A percentile compares a stretch with the other conserved stretches of the same genome.
phyloP scores from a whole-genome alignment of 2,329 filamentous ascomycete species.

The Penicillium sp. region DNA sequence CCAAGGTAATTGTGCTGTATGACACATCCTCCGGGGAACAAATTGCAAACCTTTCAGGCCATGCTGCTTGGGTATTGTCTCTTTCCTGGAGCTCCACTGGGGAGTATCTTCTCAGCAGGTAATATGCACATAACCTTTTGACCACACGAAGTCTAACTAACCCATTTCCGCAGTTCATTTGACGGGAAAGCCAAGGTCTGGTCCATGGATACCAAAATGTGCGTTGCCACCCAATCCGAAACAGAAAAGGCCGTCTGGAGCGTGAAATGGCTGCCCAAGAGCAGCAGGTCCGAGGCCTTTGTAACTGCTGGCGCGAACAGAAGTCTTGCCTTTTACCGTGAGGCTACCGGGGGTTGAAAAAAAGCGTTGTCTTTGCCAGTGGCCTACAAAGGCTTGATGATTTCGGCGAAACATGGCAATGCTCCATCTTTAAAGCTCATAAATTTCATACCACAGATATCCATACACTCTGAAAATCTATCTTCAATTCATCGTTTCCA shows the following conservation, averaged over 20 bases:
- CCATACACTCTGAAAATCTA: background rate
- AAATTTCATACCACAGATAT: constrained; percentile 13
- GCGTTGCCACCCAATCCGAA: constrained; percentile 92
- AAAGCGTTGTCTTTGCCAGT: background rate
- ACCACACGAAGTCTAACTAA: constrained; percentile 4
- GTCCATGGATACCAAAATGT: constrained; percentile 79
- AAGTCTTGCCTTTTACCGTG: constrained; percentile 78
- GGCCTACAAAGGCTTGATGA: constrained; percentile 10
- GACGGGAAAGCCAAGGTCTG: constrained; percentile 96
- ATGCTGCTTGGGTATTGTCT: constrained; percentile 83
- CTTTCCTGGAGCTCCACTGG: constrained; percentile 93
- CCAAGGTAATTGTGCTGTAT: constrained; percentile 85
- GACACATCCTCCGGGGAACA: constrained; percentile 91
- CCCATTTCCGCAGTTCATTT: constrained; percentile 59
- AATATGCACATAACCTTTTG: constrained; percentile 23
- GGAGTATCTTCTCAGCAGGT: constrained; percentile 84
- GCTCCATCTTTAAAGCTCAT: constrained; percentile 16
- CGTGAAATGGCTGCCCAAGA: constrained; percentile 79
- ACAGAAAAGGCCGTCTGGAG: constrained; percentile 82
- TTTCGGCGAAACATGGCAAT: constrained; percentile 13
- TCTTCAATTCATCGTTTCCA: constrained; percentile 53
- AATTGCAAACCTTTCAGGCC: constrained; percentile 77
- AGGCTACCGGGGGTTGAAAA: constrained; percentile 68
- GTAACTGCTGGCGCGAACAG: constrained; percentile 75
- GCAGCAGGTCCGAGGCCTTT: constrained; percentile 64